phyloP scores from a whole-genome alignment of 2,329 filamentous ascomycete species.

The Zasmidium angulare region DNA sequence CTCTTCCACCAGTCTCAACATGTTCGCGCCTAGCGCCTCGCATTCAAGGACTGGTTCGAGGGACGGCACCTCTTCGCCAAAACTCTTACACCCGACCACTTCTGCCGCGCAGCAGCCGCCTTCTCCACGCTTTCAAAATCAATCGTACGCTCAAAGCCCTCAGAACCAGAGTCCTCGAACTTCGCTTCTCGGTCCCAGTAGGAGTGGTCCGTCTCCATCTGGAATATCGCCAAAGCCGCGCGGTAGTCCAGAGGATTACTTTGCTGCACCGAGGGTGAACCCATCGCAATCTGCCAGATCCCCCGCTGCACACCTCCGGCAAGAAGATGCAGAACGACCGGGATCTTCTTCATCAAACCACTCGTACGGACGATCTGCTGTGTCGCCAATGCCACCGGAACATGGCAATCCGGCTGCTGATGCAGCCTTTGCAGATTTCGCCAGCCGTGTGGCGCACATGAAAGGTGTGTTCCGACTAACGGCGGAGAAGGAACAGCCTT shows the following conservation, averaged over 20 bases:
- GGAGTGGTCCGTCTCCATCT: conserved; percentile 11
- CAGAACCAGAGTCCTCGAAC: conserved; percentile 16
- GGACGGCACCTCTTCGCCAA: conserved; percentile 14
- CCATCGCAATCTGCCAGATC: conserved; percentile 15
- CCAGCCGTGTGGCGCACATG: conserved; percentile 68
- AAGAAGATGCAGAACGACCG: conserved; percentile 24
- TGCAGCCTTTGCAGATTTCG: conserved; percentile 69
- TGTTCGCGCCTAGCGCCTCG: conserved; percentile 6
- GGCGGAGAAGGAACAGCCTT: conserved; percentile 68
- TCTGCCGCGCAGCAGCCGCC: conserved; percentile 9
- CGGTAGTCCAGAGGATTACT: conserved; percentile 22
- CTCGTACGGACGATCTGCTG: conserved; percentile 23
- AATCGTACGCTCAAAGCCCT: conserved; percentile 8
- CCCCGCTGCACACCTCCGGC: conserved; percentile 19
- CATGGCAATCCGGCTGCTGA: conserved; percentile 51
- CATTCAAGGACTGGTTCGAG: conserved; percentile 21
- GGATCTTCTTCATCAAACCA: conserved; percentile 21
- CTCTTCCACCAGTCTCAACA: conserved; percentile 19
- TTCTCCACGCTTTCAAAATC: conserved; percentile 11
- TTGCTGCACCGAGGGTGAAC: conserved; percentile 11
- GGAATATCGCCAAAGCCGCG: conserved; percentile 18
- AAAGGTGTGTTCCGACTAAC: conserved; percentile 75
- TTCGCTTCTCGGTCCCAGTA: conserved; percentile 14
- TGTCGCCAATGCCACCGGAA: conserved; percentile 22
- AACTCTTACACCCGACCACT: conserved; percentile 4